Base-by-base conservation (phyloP, 2,329 filamentous ascomycete genomes). In the Pseudogymnoascus sp. region DNA sequence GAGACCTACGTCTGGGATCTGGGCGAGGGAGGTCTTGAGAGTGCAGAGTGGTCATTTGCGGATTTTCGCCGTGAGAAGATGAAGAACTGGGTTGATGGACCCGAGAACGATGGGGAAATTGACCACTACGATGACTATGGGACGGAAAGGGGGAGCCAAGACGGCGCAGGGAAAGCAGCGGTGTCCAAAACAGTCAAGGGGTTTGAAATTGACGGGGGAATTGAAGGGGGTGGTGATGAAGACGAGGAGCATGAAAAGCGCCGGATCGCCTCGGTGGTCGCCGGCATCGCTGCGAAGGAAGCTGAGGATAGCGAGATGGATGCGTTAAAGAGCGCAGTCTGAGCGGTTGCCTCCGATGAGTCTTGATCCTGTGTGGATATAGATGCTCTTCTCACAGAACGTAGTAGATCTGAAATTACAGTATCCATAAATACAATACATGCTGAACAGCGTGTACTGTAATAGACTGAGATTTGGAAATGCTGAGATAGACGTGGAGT, bases 41-140 rank as follows among this genome's bases (percentile, higher is more conserved):
- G 83, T 33, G 75, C 78, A 21, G 92, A 96, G 73, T 97, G 93
- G 93, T 90, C 96, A 73, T 94, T 92, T 76, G 85, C 87, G 58
- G 85, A 89, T 65, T 97, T 97, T 72, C 84, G 88, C 65, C 79
- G 80, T 68, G 87, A 94, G 65, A 96, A 92, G 78, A 78, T 89
- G 80, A 70, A 74, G 58, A 76, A 77, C 81, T 63, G 80, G 78
- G 64, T 66, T 25, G 66, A 63, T 59, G 33, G 60, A n/a, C 68
- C 65, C 48, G 61, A 66, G 10, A 69, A 71, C 58, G 70, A 67
- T 61, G 59, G 36, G 58, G 13, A 12, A 9, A 6, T 41, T 25
- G 58, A 59, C 21, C 33, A n/a, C 25, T 59, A 41, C 17, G 15
- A 59, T 4, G 58, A 41, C 21, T 59, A 25, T 4, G 58, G 58